Evolutionary conservation across 2,329 filamentous ascomycete species (phyloP).

Genomic region (Fusarium sp.): DNA sequence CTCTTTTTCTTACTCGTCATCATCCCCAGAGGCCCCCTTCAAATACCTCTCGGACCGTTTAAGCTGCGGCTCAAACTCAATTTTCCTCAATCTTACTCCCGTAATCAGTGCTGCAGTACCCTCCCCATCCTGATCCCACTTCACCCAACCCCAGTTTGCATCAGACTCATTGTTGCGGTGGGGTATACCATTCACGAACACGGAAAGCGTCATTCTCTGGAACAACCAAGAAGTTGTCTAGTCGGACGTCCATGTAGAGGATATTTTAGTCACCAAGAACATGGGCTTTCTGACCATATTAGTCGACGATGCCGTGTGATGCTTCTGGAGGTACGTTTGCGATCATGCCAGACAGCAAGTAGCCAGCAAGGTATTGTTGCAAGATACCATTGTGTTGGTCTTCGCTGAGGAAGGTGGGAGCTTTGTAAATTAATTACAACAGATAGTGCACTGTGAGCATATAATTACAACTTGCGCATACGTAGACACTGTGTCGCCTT

Average conservation of each 20-base stretch:
- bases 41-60: too few relatives aligned
- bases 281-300: slow-evolving; percentile 34
- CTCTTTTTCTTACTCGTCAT: too few relatives aligned
- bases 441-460: too few relatives aligned
- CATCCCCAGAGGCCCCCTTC: too few relatives aligned
- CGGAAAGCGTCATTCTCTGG: not conserved
- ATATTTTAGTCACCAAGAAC: slow-evolving; percentile 44
- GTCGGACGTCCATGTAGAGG: slow-evolving; percentile 44
- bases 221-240: slow-evolving; percentile 44
- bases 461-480: too few relatives aligned
- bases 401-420: too few relatives aligned
- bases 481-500: too few relatives aligned
- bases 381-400: slow-evolving; percentile 28
- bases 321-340: slow-evolving; percentile 5
- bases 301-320: slow-evolving; percentile 42
- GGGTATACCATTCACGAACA: slow-evolving; percentile 2
- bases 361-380: slow-evolving; percentile 40
- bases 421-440: too few relatives aligned
- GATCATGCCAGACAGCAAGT: slow-evolving; percentile 17
- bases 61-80: too few relatives aligned
- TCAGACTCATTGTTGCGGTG: slow-evolving; percentile 34
- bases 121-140: slow-evolving; percentile 44
- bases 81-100: too few relatives aligned
- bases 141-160: slow-evolving; percentile 37
- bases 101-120: slow-evolving; percentile 16